A percentile compares a stretch with the other conserved stretches of the same genome.
phyloP scores from a whole-genome alignment of 2,329 filamentous ascomycete genomes.

The Sclerotinia borealis region DNA sequence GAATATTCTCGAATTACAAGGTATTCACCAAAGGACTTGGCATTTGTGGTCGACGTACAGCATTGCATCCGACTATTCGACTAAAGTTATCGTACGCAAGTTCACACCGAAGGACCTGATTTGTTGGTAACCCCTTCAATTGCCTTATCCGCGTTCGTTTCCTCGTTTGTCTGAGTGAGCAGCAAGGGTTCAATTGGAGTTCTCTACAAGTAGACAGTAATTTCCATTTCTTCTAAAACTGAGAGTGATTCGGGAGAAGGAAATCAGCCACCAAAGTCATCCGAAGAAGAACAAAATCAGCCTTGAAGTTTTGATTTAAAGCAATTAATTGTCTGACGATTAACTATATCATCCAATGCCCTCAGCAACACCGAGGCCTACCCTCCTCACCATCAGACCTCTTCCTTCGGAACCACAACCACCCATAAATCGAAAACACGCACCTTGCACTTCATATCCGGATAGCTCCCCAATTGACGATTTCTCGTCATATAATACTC shows the following conservation, averaged over 20 bases:
- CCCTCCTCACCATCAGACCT: conserved; percentile 28
- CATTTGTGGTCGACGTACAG: conserved; percentile 1
- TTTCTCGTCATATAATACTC: conserved; percentile 18
- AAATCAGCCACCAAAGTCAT: background rate
- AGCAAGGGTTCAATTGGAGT: background rate
- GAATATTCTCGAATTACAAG: background rate
- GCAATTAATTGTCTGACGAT: background rate
- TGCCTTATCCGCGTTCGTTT: background rate
- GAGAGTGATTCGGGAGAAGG: background rate
- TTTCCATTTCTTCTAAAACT: conserved; percentile 1
- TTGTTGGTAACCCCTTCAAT: background rate
- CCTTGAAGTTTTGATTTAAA: background rate
- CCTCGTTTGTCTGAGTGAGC: background rate
- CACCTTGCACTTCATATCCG: conserved; percentile 26
- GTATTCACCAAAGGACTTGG: background rate
- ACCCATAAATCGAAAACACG: conserved; percentile 26
- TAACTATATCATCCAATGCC: conserved; percentile 22
- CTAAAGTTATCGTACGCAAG: background rate
- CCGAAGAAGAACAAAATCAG: background rate
- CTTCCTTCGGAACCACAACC: conserved; percentile 18
- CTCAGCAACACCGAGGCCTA: conserved; percentile 27
- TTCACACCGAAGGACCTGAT: background rate
- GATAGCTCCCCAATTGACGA: conserved; percentile 17
- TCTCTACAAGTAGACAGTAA: conserved; percentile 2
- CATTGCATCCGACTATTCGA: conserved; percentile 3